Percentiles rank a stretch among this genome's conserved stretches.
Evolutionary conservation across 192 early-diverging fungal species (phyloP).

Genomic region (Helicostylum pulchrum): DNA sequence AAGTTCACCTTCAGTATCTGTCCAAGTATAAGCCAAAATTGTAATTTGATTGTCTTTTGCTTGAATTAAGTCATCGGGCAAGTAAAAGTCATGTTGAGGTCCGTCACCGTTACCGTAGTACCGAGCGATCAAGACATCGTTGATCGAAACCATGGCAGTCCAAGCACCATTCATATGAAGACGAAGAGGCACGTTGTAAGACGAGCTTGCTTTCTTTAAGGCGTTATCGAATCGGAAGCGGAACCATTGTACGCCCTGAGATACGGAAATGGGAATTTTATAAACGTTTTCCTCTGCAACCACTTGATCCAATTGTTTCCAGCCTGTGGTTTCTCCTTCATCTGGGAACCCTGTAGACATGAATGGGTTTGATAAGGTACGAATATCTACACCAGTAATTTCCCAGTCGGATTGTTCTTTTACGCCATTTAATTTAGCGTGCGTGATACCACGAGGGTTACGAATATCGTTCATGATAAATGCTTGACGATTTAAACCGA

Average conservation of each 20-base stretch:
- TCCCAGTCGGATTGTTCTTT: constrained; percentile 51
- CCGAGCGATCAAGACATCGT: constrained; percentile 62
- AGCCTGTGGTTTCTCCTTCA: constrained; percentile 46
- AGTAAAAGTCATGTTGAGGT: constrained; percentile 66
- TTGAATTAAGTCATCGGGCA: constrained; percentile 54
- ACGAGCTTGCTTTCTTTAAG: background rate
- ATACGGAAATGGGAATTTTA: constrained; percentile 20
- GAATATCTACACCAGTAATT: constrained; percentile 74
- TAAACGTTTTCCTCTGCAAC: background rate
- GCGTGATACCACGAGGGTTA: constrained; percentile 70
- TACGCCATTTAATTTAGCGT: constrained; percentile 59
- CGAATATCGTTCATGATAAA: constrained; percentile 72
- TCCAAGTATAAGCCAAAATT: constrained; percentile 50
- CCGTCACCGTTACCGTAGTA: constrained; percentile 68
- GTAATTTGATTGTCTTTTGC: constrained; percentile 36
- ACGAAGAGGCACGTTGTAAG: constrained; percentile 56
- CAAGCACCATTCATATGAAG: constrained; percentile 64
- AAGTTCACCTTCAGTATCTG: constrained; percentile 14
- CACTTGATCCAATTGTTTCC: constrained; percentile 23
- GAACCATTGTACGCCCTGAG: constrained; percentile 30
- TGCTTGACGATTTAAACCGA: constrained; percentile 69
- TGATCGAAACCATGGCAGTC: constrained; percentile 66
- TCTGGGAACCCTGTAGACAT: constrained; percentile 74
- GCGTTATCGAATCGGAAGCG: constrained; percentile 34
- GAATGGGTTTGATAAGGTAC: constrained; percentile 53